A percentile compares a stretch with the other conserved stretches of the same genome.
Evolutionary conservation across 257 asterid species (phyloP).

Genomic region (Gynochthodes officinalis): DNA sequence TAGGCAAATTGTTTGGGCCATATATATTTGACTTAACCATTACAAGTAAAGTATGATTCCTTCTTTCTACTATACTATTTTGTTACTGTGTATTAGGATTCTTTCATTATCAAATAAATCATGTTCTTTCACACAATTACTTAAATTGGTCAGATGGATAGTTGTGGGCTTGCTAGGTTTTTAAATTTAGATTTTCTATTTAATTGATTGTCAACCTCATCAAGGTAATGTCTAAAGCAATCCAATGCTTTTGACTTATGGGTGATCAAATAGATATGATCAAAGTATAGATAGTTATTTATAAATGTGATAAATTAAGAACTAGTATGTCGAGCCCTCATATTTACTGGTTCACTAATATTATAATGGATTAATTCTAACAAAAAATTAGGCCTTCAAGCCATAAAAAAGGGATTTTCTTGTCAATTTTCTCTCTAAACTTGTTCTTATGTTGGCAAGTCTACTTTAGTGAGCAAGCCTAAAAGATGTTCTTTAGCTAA

Average conservation of each 20-base stretch:
- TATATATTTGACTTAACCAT: too few relatives aligned
- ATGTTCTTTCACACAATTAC: too few relatives aligned
- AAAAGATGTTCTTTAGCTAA: neutral
- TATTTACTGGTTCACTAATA: neutral
- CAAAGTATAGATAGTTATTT: neutral
- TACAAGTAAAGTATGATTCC: too few relatives aligned
- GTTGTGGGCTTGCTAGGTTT: too few relatives aligned
- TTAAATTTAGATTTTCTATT: neutral
- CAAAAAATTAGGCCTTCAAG: neutral
- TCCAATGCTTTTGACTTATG: slow-evolving; percentile 7
- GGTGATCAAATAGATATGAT: slow-evolving; percentile 8
- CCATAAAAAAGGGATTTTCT: neutral
- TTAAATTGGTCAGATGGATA: neutral
- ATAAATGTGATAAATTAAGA: slow-evolving; percentile 7
- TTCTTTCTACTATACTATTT: too few relatives aligned
- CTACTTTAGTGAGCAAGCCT: neutral
- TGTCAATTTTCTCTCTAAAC: neutral
- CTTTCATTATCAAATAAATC: too few relatives aligned
- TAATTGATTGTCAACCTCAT: neutral
- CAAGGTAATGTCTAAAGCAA: neutral
- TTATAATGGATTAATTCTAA: slow-evolving; percentile 6
- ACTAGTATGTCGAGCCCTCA: neutral
- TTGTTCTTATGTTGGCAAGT: neutral
- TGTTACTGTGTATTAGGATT: too few relatives aligned
- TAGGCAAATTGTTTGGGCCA: too few relatives aligned